Conservation (phyloP, 495 filamentous ascomycete species). For the Xylaria telfairii region DNA sequence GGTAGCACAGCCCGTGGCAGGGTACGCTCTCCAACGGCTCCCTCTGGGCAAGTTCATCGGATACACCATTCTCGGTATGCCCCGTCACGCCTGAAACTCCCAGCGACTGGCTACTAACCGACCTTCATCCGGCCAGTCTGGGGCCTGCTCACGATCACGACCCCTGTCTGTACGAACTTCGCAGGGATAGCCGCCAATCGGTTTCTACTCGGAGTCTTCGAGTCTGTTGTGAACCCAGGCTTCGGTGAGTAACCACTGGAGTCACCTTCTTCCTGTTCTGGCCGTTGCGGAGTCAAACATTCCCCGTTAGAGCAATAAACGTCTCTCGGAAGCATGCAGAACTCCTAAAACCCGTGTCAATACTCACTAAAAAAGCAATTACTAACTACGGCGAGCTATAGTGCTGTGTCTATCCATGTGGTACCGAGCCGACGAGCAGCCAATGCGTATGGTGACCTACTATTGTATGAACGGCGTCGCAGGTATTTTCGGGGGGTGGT, state of each 20-base stretch:
- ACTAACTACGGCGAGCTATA: no score
- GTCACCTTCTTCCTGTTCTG: no score
- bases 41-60: constrained; percentile 60
- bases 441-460: constrained; percentile 59
- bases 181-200: constrained; percentile 55
- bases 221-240: constrained; percentile 62
- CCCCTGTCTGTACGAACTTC: constrained; percentile 58
- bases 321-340: no score
- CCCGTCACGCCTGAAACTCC: neutral
- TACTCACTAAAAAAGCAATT: no score
- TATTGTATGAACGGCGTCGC: constrained; percentile 64
- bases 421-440: constrained; percentile 61
- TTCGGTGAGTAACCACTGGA: no score
- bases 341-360: no score
- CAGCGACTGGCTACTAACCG: neutral
- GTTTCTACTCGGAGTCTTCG: constrained; percentile 61
- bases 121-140: constrained; percentile 37
- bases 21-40: constrained; percentile 58
- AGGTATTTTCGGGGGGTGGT: constrained; percentile 58
- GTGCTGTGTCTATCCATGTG: constrained; percentile 64
- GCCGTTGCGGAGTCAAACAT: no score
- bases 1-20: constrained; percentile 58
- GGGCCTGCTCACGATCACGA: constrained; percentile 53
- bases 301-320: no score
- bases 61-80: constrained; percentile 41